Percentiles rank a stretch among this genome's conserved stretches.
These are phyloP conservation scores for Wallacemonas sp. DNA, from an alignment of 208 protist species.

Conservation along the genomic window DNA sequence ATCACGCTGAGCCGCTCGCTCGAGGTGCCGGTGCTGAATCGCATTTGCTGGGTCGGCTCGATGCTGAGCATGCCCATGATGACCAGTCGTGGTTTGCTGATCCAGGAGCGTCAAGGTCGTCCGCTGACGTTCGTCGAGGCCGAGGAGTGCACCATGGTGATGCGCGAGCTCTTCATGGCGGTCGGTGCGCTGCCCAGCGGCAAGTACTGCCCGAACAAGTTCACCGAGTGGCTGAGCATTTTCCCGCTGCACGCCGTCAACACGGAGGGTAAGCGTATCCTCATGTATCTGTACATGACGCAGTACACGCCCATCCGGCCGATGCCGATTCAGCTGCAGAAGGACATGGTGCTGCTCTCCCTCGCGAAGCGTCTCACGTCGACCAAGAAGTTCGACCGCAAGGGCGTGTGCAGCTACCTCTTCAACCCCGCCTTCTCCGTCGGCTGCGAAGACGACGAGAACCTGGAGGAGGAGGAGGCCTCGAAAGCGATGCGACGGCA, in stretches of 20 bases:
- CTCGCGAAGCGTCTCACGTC: slow-evolving; percentile 22
- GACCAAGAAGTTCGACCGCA: slow-evolving; percentile 15
- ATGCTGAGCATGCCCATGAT: slow-evolving; percentile 64
- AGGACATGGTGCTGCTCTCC: slow-evolving; percentile 43
- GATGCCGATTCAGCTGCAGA: slow-evolving; percentile 35
- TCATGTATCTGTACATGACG: slow-evolving; percentile 53
- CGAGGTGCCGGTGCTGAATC: slow-evolving; percentile 47
- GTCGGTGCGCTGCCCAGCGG: slow-evolving; percentile 56
- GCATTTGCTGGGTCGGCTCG: slow-evolving; percentile 50
- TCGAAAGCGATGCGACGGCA: slow-evolving; percentile 9
- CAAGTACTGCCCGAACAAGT: slow-evolving; percentile 37
- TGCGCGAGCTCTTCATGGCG: slow-evolving; percentile 55
- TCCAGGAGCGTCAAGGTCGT: slow-evolving; percentile 12
- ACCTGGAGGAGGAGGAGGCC: slow-evolving; percentile 13
- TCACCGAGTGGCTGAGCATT: slow-evolving; percentile 50
- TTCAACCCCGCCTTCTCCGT: slow-evolving; percentile 35
- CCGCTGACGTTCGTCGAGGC: slow-evolving; percentile 43
- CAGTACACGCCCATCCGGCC: slow-evolving; percentile 29
- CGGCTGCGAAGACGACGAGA: slow-evolving; percentile 7
- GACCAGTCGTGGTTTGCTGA: slow-evolving; percentile 24
- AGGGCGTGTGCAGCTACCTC: slow-evolving; percentile 38
- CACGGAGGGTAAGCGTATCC: slow-evolving; percentile 52
- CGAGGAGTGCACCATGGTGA: slow-evolving; percentile 42
- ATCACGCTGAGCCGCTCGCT: slow-evolving; percentile 45
- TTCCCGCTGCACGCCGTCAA: slow-evolving; percentile 69